phyloP scores from a whole-genome alignment of 257 asterid genomes.

The Parsonsia alboflavescens region DNA sequence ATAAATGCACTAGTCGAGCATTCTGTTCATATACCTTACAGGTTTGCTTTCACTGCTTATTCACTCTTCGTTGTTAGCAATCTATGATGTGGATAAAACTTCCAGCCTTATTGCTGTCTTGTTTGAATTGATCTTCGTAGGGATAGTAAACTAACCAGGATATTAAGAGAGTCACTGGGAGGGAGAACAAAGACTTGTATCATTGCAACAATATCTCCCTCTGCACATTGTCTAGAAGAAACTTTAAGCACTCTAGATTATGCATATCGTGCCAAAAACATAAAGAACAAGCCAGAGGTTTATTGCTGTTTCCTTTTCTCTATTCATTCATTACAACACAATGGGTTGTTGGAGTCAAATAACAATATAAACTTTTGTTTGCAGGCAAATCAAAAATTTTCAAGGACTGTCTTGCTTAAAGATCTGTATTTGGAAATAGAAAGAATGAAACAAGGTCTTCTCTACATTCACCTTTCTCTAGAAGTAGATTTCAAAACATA shows the following conservation, averaged over 20 bases:
- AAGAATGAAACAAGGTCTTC: conserved; percentile 77
- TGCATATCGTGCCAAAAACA: conserved; percentile 83
- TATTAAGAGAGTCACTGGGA: conserved; percentile 74
- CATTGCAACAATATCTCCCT: conserved; percentile 79
- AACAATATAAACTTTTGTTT: conserved; percentile 14
- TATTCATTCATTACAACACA: background rate
- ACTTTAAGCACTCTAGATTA: conserved; percentile 81
- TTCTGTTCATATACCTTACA: conserved; percentile 77
- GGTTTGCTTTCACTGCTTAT: conserved; percentile 33
- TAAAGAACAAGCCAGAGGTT: conserved; percentile 85
- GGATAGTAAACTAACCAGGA: conserved; percentile 90
- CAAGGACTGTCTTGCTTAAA: conserved; percentile 70
- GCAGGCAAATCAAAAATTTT: conserved; percentile 77
- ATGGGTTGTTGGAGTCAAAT: conserved; percentile 23
- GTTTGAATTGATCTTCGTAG: conserved; percentile 27
- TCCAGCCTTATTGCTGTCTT: conserved; percentile 1
- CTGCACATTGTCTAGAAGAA: conserved; percentile 69
- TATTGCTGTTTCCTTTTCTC: conserved; percentile 8
- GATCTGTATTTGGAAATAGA: conserved; percentile 68
- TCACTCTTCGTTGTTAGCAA: background rate
- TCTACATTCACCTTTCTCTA: background rate
- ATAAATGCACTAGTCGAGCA: conserved; percentile 79
- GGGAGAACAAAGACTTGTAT: conserved; percentile 88
- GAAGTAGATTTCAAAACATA: background rate
- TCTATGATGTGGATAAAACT: background rate